These are phyloP conservation scores for Macrotyloma uniflorum DNA, from an alignment of 306 rosid genomes.

Conservation along the genomic window DNA sequence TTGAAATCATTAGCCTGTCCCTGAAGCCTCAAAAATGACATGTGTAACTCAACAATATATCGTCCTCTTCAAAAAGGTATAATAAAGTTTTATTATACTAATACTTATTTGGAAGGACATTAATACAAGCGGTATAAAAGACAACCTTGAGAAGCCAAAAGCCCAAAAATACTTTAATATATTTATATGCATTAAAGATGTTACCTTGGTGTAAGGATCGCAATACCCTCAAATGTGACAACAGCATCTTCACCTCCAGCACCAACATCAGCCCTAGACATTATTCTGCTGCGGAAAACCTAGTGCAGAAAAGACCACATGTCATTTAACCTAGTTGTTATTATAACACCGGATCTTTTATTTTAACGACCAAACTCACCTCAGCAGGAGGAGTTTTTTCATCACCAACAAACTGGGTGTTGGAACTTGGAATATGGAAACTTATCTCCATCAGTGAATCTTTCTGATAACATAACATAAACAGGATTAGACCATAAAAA, in stretches of 20 bases:
- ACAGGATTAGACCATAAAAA: slow-evolving; percentile 15
- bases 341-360: not conserved
- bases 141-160: slow-evolving; percentile 1
- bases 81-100: slow-evolving; percentile 31
- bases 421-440: slow-evolving; percentile 94
- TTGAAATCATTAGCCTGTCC: slow-evolving; percentile 99
- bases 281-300: slow-evolving; percentile 95
- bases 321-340: slow-evolving; percentile 32
- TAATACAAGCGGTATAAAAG: slow-evolving; percentile 10
- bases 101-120: not conserved
- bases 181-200: slow-evolving; percentile 9
- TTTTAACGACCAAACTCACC: slow-evolving; percentile 49
- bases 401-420: slow-evolving; percentile 97
- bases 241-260: slow-evolving; percentile 95
- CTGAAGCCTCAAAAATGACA: slow-evolving; percentile 91
- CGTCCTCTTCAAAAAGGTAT: slow-evolving; percentile 74
- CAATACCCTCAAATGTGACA: slow-evolving; percentile 97
- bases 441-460: slow-evolving; percentile 98
- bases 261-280: slow-evolving; percentile 95
- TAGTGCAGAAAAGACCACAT: slow-evolving; percentile 35
- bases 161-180: not conserved
- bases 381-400: slow-evolving; percentile 93
- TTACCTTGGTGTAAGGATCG: slow-evolving; percentile 97
- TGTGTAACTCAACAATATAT: slow-evolving; percentile 92
- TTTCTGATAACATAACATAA: slow-evolving; percentile 63